A percentile compares a stretch with the other conserved stretches of the same genome.
phyloP scores from a whole-genome alignment of 768 basidiomycete genomes.

The Candolleomyces eurysporus region DNA sequence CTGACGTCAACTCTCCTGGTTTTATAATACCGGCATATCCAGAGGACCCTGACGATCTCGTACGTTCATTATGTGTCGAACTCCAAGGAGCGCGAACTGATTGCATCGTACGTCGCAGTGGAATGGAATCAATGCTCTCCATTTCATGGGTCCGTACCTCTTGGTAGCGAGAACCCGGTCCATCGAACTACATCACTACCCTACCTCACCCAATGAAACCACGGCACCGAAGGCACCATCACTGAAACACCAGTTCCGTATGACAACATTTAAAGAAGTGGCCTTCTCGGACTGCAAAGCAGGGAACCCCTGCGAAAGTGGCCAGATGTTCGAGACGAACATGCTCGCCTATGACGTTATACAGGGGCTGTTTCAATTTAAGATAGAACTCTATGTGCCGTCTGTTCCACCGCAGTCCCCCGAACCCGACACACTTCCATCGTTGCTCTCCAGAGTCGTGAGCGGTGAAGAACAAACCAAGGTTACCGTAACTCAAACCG shows the following conservation, averaged over 20 bases:
- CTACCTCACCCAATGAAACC: conserved; percentile 20
- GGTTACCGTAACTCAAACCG: conserved; percentile 39
- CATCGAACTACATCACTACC: conserved; percentile 41
- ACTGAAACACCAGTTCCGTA: conserved; percentile 22
- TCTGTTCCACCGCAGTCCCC: background rate
- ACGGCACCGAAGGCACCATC: conserved; percentile 1
- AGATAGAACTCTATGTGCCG: conserved; percentile 21
- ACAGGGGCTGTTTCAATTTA: conserved; percentile 52
- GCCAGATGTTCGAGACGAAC: conserved; percentile 20
- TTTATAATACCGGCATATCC: conserved; percentile 16
- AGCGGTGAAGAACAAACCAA: background rate
- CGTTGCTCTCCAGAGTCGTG: background rate
- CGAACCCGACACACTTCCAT: conserved; percentile 8
- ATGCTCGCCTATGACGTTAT: conserved; percentile 45
- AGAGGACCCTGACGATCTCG: conserved; percentile 33
- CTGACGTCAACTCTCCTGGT: conserved; percentile 1
- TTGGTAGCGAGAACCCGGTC: conserved; percentile 51
- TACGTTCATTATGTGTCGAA: conserved; percentile 15
- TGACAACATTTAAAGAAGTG: conserved; percentile 41
- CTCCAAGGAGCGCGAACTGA: background rate
- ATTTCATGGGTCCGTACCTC: conserved; percentile 48
- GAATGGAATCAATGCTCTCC: conserved; percentile 40
- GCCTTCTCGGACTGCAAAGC: conserved; percentile 34
- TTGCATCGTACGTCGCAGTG: conserved; percentile 24
- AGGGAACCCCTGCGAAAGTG: conserved; percentile 13